Base-by-base conservation (phyloP, 139 green algal genomes). In the Trebouxia sp. region DNA sequence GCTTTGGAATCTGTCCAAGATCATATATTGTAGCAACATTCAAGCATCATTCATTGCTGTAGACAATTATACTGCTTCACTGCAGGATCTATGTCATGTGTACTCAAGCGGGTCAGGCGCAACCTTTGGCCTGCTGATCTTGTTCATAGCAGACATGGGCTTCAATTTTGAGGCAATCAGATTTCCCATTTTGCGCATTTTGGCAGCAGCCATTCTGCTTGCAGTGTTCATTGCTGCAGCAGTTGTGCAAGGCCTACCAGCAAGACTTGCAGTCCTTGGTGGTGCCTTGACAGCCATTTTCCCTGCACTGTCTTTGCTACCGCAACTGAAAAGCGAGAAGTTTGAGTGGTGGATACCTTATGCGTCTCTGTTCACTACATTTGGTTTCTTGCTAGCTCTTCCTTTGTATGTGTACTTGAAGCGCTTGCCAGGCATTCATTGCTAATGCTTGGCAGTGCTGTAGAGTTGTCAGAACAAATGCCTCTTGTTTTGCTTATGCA, bases 111-210 rank as follows among this genome's bases (percentile, higher is more conserved):
- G 51, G 26, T 48, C 51, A 5, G 80, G 69, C 9, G 55, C 38
- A 28, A 76, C 53, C 30, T 50, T 75, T 51, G 80, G 80, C 15
- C 39, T 84, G 41, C 22, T 84, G 51, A 28, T n/a, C 10, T 65
- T 78, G 15, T 84, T 84, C 30, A n/a, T 75, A n/a, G 41, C 32
- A 24, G 80, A 84, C 53, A 26, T 76, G 50, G n/a, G 32, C 51
- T 47, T 84, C 69, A 84, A 84, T 47, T 84, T 84, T 76, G 80
- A 84, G 47, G 30, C 51, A 24, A 51, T 84, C 51, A 58, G 69
- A 28, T 84, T 56, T 53, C 80, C 80, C 0, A 50, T 75, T 9
- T 28, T 75, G 39, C 69, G 69, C 17, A 47, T 75, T 8, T 8
- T 76, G 15, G 39, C 45, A 22, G 55, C 58, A 30, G 20, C 32